phyloP scores from a whole-genome alignment of 2,329 filamentous ascomycete genomes.

The Cordyceps militaris region DNA sequence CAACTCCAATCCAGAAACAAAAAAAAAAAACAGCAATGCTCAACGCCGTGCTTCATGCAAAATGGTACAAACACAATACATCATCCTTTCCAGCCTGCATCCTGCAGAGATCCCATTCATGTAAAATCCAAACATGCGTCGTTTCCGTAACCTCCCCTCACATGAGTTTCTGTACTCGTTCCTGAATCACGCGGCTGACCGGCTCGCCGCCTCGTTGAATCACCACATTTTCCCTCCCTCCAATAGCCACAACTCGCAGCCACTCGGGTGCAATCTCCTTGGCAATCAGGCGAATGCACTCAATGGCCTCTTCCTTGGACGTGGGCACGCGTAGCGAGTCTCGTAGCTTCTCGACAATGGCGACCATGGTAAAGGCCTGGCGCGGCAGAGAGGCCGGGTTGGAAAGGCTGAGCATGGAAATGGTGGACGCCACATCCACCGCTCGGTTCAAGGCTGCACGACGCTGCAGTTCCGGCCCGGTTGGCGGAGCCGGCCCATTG shows the following conservation, averaged over 20 bases:
- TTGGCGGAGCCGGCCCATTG: conserved; percentile 50
- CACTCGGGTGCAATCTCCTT: conserved; percentile 50
- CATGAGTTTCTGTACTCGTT: conserved; percentile 30
- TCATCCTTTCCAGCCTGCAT: background rate
- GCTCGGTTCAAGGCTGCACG: conserved; percentile 60
- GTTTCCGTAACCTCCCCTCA: conserved; percentile 13
- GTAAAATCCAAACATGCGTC: background rate
- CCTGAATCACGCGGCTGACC: conserved; percentile 29
- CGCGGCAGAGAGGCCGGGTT: conserved; percentile 42
- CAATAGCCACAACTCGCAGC: conserved; percentile 45
- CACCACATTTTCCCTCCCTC: conserved; percentile 50
- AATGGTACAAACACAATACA: conserved; percentile 2
- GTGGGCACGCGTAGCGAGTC: conserved; percentile 57
- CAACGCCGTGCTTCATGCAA: conserved; percentile 10
- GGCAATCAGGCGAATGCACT: conserved; percentile 45
- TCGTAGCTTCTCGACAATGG: conserved; percentile 56
- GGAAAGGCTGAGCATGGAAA: conserved; percentile 58
- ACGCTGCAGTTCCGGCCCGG: conserved; percentile 51
- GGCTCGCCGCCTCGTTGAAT: conserved; percentile 40
- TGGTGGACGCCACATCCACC: conserved; percentile 59
- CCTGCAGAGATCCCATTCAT: background rate
- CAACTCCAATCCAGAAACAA: background rate
- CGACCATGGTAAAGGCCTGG: conserved; percentile 58
- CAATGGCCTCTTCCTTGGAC: conserved; percentile 43
- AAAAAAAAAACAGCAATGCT: background rate